A percentile compares a stretch with the other conserved stretches of the same genome.
phyloP scores from a whole-genome alignment of 2,329 filamentous ascomycete species.

The Verticillium zaregamsianum region DNA sequence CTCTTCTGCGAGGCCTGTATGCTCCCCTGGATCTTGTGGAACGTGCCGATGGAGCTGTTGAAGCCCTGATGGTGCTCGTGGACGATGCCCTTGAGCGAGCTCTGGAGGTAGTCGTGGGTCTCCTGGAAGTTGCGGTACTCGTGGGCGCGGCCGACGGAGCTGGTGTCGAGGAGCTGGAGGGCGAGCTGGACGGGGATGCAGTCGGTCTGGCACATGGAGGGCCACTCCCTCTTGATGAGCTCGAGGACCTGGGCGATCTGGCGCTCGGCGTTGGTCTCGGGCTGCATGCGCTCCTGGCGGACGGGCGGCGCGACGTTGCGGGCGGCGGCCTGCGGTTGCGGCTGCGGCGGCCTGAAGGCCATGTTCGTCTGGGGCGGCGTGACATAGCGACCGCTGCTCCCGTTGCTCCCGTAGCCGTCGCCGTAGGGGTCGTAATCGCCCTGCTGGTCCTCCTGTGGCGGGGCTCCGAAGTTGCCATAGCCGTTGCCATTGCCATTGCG shows the following conservation, averaged over 20 bases:
- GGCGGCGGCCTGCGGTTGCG: conserved; percentile 24
- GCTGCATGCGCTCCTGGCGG: conserved; percentile 23
- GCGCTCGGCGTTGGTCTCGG: conserved; percentile 46
- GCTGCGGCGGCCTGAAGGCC: conserved; percentile 16
- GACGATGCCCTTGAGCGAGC: conserved; percentile 88
- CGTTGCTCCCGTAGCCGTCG: conserved; percentile 29
- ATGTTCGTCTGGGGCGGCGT: conserved; percentile 29
- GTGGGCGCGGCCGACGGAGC: conserved; percentile 86
- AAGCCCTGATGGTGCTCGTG: conserved; percentile 99
- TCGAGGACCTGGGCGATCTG: conserved; percentile 66
- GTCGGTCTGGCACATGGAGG: conserved; percentile 81
- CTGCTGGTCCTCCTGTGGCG: conserved; percentile 15
- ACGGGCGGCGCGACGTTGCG: conserved; percentile 18
- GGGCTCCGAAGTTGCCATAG: conserved; percentile 32
- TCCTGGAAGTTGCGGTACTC: conserved; percentile 82
- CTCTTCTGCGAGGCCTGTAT: conserved; percentile 85
- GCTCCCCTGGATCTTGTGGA: conserved; percentile 95
- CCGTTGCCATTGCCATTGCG: conserved; percentile 39
- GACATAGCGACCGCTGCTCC: conserved; percentile 32
- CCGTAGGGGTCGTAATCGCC: conserved; percentile 49
- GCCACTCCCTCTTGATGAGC: conserved; percentile 85
- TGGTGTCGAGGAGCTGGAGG: conserved; percentile 90
- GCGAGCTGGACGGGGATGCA: conserved; percentile 92
- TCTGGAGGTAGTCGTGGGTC: conserved; percentile 84
- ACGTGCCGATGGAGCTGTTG: conserved; percentile 97